Evolutionary conservation across 192 early-diverging fungal species (phyloP), one percentile per base, ranked within the genome.

Genomic region (Coemansia sp.): DNA sequence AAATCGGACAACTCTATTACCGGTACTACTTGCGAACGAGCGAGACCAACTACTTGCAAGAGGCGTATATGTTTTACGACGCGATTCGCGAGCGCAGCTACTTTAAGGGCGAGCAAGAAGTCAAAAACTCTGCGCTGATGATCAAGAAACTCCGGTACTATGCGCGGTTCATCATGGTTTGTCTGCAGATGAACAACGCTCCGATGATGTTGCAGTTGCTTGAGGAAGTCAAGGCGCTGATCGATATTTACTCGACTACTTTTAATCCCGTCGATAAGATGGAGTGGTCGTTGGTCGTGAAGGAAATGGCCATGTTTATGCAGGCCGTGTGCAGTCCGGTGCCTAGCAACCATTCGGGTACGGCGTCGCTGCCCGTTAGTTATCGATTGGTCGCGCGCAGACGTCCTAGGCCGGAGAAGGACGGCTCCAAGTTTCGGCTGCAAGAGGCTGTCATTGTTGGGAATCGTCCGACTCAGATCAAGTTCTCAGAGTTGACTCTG

Each of bases 141-240:
- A 95, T 98, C 74, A 99, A 99, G 73, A 98, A 97, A 64, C 88
- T 99, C 64, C 90, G 98, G 14, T 99, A 96, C 76, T 98, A 95
- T 76, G 98, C 98, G 2, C 89, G 98, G 34, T 98, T 97, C 79
- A 98, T 97, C 37, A 94, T 98, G 34, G 96, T 98, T 2, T 78
- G 77, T 39, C 25, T 84, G 71, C 77, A 76, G 55, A 64, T 84
- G 42, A 97, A 95, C 85, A 88, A 91, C 25, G 85, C 87, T 41
- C 91, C 89, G 17, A 89, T 90, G 58, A 91, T 98, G 71, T 83
- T 89, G 51, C 87, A 90, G 53, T 79, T 98, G 38, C 87, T 95
- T 72, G 91, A 94, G 3, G 94, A 98, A 62, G 80, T 98, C 27
- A 89, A 90, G 31, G 78, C 77, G 2, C 74, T 95, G 34, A 91